These are phyloP conservation scores for Arthrinium puccinioides DNA, from an alignment of 2,329 filamentous ascomycete species.

Conservation along the genomic window DNA sequence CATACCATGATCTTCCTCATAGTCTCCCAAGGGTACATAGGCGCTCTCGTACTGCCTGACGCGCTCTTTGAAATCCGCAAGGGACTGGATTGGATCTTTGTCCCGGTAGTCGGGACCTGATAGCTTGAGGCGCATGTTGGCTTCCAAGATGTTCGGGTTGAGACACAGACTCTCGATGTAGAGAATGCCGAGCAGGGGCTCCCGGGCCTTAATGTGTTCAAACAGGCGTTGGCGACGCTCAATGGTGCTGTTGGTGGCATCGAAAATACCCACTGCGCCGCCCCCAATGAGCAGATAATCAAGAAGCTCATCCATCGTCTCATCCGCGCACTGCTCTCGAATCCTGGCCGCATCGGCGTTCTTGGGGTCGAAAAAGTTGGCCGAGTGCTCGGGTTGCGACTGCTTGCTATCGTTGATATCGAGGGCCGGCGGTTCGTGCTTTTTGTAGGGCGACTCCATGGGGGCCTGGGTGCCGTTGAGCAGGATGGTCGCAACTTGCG, in stretches of 20 bases:
- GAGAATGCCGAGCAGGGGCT: slow-evolving; percentile 82
- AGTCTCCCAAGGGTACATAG: slow-evolving; percentile 83
- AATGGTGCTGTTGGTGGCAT: slow-evolving; percentile 95
- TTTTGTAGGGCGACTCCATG: slow-evolving; percentile 22
- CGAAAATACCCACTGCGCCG: slow-evolving; percentile 88
- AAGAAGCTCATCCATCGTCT: slow-evolving; percentile 85
- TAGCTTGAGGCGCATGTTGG: slow-evolving; percentile 95
- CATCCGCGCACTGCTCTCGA: slow-evolving; percentile 85
- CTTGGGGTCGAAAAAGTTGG: slow-evolving; percentile 86
- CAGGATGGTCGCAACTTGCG: slow-evolving; percentile 49
- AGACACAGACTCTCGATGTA: slow-evolving; percentile 94
- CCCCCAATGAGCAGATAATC: slow-evolving; percentile 78
- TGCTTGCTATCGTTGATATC: slow-evolving; percentile 26
- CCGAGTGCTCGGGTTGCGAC: slow-evolving; percentile 71
- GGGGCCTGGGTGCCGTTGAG: slow-evolving; percentile 40
- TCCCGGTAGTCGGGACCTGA: slow-evolving; percentile 93
- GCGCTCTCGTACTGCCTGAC: slow-evolving; percentile 91
- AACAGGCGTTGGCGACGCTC: slow-evolving; percentile 78
- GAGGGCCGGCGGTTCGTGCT: slow-evolving; percentile 30
- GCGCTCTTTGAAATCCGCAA: slow-evolving; percentile 87
- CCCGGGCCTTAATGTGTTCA: slow-evolving; percentile 71
- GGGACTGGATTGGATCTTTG: slow-evolving; percentile 78
- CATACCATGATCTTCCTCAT: slow-evolving; percentile 84
- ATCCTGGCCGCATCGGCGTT: slow-evolving; percentile 77
- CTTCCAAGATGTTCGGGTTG: slow-evolving; percentile 76